Conservation (phyloP, 306 rosid genomes). For the Medicago lupulina region DNA sequence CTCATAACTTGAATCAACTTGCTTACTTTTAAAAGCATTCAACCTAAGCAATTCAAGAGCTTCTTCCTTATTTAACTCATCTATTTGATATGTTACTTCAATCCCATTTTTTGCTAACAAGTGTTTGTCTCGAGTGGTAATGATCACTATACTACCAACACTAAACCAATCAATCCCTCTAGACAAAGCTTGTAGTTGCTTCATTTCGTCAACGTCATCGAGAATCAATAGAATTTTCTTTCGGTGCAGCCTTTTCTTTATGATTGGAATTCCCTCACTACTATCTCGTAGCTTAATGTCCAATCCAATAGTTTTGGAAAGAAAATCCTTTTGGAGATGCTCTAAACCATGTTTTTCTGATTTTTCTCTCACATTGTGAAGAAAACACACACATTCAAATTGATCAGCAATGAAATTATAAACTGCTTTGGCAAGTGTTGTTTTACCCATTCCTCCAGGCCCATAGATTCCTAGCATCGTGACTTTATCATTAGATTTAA, state of each 20-base stretch:
- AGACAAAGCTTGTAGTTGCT: slow-evolving; percentile 8
- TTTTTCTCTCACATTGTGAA: too few species aligned
- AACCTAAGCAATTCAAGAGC: slow-evolving; percentile 41
- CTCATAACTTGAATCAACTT: not conserved
- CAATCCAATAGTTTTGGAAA: slow-evolving; percentile 13
- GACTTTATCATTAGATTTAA: too few species aligned
- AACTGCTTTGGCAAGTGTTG: too few species aligned
- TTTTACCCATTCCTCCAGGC: too few species aligned
- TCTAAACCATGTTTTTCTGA: too few species aligned
- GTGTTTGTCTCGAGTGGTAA: slow-evolving; percentile 40
- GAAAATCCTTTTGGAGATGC: not conserved
- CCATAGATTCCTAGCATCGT: too few species aligned
- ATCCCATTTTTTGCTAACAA: slow-evolving; percentile 20
- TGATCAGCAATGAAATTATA: too few species aligned
- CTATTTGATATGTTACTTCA: not conserved
- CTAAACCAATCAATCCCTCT: too few species aligned
- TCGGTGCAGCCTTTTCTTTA: slow-evolving; percentile 2
- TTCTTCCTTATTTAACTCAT: not conserved
- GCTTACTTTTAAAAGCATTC: slow-evolving; percentile 34
- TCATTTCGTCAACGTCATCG: slow-evolving; percentile 27
- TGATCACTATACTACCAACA: too few species aligned
- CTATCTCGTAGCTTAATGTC: slow-evolving; percentile 12
- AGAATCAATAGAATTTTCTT: slow-evolving; percentile 42
- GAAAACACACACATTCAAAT: too few species aligned
- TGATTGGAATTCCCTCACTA: not conserved